Percentiles rank a stretch among this genome's conserved stretches.
Conservation (phyloP, 192 early-diverging fungal species). For the Fimicolochytrium jonesii region DNA sequence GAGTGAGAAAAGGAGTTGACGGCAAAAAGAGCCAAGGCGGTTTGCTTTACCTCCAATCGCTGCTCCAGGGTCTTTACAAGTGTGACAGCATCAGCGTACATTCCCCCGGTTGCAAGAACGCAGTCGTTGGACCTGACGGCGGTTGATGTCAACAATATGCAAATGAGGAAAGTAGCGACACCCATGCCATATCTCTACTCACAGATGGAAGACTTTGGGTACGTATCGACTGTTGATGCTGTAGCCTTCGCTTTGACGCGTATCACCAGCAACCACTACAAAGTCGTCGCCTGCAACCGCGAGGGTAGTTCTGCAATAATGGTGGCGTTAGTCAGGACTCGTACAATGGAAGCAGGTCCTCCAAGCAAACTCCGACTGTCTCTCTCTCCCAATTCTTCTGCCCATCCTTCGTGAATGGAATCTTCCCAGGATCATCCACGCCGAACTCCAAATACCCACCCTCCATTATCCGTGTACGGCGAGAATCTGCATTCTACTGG, state of each 20-base stretch:
- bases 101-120: slow-evolving; percentile 81
- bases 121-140: slow-evolving; percentile 66
- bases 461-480: slow-evolving; percentile 89
- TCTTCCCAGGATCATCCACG: not conserved
- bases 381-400: not conserved
- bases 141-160: not conserved
- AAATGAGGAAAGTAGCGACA: not conserved
- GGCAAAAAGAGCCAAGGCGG: no score
- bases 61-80: slow-evolving; percentile 80
- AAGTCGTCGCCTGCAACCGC: slow-evolving; percentile 96
- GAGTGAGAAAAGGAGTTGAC: not conserved
- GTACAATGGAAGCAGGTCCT: not conserved
- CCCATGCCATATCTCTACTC: no score
- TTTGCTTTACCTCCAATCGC: slow-evolving; percentile 86
- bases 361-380: no score
- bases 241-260: slow-evolving; percentile 92
- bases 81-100: slow-evolving; percentile 83
- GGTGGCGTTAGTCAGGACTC: not conserved
- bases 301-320: slow-evolving; percentile 61
- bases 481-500: slow-evolving; percentile 72
- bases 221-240: slow-evolving; percentile 89
- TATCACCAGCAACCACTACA: slow-evolving; percentile 90
- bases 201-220: slow-evolving; percentile 86
- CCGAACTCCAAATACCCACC: slow-evolving; percentile 22
- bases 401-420: not conserved